Percentiles rank a stretch among this genome's conserved stretches.
phyloP scores from a whole-genome alignment of 108 stramenopile species.

The Chaetoceros tenuissimus region DNA sequence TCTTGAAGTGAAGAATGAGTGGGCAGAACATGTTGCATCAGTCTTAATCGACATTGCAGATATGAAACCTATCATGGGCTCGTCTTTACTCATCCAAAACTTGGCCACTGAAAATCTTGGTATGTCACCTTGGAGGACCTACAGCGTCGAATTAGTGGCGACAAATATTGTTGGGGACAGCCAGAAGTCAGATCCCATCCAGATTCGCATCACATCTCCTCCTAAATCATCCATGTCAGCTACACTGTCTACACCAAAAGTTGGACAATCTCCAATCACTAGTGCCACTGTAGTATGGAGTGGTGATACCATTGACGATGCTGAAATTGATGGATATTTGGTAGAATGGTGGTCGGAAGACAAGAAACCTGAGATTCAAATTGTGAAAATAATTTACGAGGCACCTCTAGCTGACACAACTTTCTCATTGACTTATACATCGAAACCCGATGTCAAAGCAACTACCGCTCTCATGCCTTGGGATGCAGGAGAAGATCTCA shows the following conservation, averaged over 20 bases:
- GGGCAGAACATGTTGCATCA: slow-evolving; percentile 17
- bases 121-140: slow-evolving; percentile 33
- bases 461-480: slow-evolving; percentile 37
- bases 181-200: slow-evolving; percentile 15
- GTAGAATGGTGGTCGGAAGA: slow-evolving; percentile 55
- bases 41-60: slow-evolving; percentile 7
- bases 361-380: slow-evolving; percentile 40
- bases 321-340: slow-evolving; percentile 33
- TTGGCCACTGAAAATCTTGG: not conserved
- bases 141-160: slow-evolving; percentile 52
- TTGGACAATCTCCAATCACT: slow-evolving; percentile 29
- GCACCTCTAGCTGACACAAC: slow-evolving; percentile 22
- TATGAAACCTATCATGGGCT: not conserved
- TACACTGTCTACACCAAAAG: slow-evolving; percentile 14
- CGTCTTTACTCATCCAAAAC: not conserved
- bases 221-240: slow-evolving; percentile 17
- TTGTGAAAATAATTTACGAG: slow-evolving; percentile 21
- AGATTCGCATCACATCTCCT: slow-evolving; percentile 19
- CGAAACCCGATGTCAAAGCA: slow-evolving; percentile 25
- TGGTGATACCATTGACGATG: slow-evolving; percentile 7
- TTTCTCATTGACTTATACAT: slow-evolving; percentile 41
- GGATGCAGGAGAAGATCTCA: slow-evolving; percentile 35
- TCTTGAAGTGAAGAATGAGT: slow-evolving; percentile 43
- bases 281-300: slow-evolving; percentile 41
- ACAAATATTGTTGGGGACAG: slow-evolving; percentile 47